Evolutionary conservation across 164 flowering plant species (phyloP).

Genomic region (Chloranthus sessilifolius): DNA sequence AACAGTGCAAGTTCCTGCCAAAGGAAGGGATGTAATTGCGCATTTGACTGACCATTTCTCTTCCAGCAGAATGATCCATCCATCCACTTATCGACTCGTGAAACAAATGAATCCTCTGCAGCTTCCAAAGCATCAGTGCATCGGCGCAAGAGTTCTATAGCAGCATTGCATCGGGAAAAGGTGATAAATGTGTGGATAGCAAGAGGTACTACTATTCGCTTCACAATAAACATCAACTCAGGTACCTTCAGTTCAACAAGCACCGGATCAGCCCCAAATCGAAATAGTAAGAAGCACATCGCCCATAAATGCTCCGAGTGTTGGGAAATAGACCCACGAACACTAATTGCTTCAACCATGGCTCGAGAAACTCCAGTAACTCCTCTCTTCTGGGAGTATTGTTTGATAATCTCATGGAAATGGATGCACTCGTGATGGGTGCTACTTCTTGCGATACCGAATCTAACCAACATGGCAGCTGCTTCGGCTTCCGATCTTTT

Average conservation of each 20-base stretch:
- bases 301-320: constrained; percentile 89
- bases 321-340: constrained; percentile 39
- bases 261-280: constrained; percentile 54
- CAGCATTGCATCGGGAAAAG: constrained; percentile 72
- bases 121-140: constrained; percentile 80
- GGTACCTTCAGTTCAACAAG: constrained; percentile 60
- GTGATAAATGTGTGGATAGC: constrained; percentile 64
- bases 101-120: constrained; percentile 73
- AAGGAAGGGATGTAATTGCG: constrained; percentile 77
- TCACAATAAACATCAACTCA: constrained; percentile 54
- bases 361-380: constrained; percentile 56
- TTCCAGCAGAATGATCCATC: constrained; percentile 74
- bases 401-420: constrained; percentile 62
- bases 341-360: constrained; percentile 58
- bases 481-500: constrained; percentile 80
- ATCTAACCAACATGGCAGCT: constrained; percentile 67
- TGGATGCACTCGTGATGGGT: constrained; percentile 45
- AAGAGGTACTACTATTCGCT: constrained; percentile 65
- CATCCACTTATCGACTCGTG: constrained; percentile 82
- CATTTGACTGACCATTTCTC: constrained; percentile 54
- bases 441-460: constrained; percentile 68
- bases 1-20: constrained; percentile 89
- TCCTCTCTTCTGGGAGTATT: constrained; percentile 63
- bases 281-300: constrained; percentile 73
- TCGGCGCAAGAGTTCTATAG: constrained; percentile 71